Percentiles rank a stretch among this genome's conserved stretches.
Conservation (phyloP, 2,329 filamentous ascomycete genomes). For the Aspergillus novofumigatus region DNA sequence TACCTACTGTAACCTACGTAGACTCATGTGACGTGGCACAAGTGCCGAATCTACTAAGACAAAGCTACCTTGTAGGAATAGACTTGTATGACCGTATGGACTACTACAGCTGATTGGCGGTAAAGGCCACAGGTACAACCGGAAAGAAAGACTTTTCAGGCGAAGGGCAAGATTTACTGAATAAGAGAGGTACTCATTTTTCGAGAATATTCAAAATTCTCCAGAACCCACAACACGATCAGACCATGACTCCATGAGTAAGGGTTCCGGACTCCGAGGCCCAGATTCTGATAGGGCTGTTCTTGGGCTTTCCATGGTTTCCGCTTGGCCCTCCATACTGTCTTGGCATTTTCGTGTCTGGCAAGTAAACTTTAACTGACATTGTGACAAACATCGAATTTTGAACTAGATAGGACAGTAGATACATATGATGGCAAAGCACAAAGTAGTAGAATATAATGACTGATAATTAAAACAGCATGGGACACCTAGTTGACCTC, state of each 20-base stretch:
- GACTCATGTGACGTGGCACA: neutral
- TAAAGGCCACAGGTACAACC: neutral
- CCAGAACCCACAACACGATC: neutral
- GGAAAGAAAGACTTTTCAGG: neutral
- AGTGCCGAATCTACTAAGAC: neutral
- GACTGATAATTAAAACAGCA: neutral
- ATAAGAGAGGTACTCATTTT: neutral
- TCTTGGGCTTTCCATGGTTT: neutral
- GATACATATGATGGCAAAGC: neutral
- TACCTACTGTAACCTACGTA: no score
- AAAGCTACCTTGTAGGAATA: neutral
- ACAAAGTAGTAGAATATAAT: neutral
- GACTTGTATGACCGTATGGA: neutral
- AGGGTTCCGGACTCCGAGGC: neutral
- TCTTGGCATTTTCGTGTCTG: neutral
- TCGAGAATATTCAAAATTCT: neutral
- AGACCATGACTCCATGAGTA: no score
- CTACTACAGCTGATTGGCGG: neutral
- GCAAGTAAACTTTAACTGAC: neutral
- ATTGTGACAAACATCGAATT: neutral
- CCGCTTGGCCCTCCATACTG: neutral
- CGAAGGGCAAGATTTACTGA: neutral
- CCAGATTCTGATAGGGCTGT: neutral
- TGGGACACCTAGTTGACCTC: neutral
- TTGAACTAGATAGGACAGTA: neutral